Base-by-base conservation (phyloP, 2,329 filamentous ascomycete species). In the Colletotrichum viniferum region DNA sequence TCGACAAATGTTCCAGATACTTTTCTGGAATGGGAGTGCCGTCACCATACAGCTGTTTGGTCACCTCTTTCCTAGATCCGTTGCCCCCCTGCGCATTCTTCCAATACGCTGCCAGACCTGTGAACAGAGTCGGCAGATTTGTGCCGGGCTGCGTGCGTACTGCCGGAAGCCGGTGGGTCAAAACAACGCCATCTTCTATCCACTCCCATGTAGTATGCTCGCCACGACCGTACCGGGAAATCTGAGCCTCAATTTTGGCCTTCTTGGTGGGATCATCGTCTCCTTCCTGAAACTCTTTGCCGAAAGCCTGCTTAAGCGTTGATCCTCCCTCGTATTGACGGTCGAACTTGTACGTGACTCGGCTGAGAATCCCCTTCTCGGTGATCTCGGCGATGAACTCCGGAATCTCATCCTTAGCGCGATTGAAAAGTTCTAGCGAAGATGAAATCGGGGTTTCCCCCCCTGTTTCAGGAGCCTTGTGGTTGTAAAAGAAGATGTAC, bases 401-500 rank as follows among this genome's bases (percentile, higher is more conserved):
- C 0, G 88, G 87, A 2, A 89, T 86, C 71, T 88, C 87, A 30
- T 82, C 81, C 78, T 87, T 81, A 4, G 84, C 86, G 3, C 86
- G 84, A 21, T 84, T 79, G 74, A 88, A 88, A 1, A 89, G 78
- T 76, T 88, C 87, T 10, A 89, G 78, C 0, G 86, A 87, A 0
- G 87, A 88, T 0, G 86, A 86, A n/a, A 88, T 86, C 1, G 87
- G 86, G 0, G 85, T 86, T 76, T 88, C 86, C 4, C 69, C 69
- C 4, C 69, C 69, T 7, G 84, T 83, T 2, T 84, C 83, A 24
- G 86, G 84, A 0, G 81, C 85, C 7, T 79, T 80, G 72, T 88
- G 84, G 2, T 82, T 79, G 62, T 88, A 88, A 81, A 89, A 88
- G 78, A 89, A 88, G 64, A 89, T 86, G 73, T 89, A 89, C 74